Evolutionary conservation across 805 yeast genomes (phyloP), one percentile per base, ranked within the genome.

Genomic region (Kurtzmaniella fragi): DNA sequence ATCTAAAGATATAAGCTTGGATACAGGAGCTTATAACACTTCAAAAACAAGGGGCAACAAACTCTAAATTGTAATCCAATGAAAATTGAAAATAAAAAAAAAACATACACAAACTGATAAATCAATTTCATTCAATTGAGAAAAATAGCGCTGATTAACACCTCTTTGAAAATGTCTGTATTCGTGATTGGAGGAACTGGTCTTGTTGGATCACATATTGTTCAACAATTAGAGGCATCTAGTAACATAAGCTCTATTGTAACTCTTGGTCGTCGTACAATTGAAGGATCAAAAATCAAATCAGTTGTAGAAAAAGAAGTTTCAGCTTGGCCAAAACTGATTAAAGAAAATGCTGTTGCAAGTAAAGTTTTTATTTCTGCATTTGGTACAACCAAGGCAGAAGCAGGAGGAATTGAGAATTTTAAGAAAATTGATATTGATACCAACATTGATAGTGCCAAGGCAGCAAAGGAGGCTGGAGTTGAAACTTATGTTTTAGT

Each of bases 371-470:
- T 82, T 40, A 75, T 84, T 46, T 76, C 86, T 2, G 79, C 81
- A 0, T 73, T 89, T 47, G 95, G 90, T 5, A 84, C 95, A 5
- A 86, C 95, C 1, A 71, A 75, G 38, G 81, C 74, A 2, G 70
- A 62, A 25, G 95, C 88, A 4, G 95, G 95, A 13, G 71, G 84
- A 1, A 62, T 78, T n/a, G 85, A 75, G 17, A 73, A 77, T 17
- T 93, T 85, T 61, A 70, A 73, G 47, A 69, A 71, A 49, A 79
- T 89, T 48, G 96, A 89, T 53, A 76, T 80, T 48, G 95, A 84
- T 40, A 65, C 82, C 49, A 87, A 86, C 53, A 56, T 75, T 31
- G 77, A 70, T 30, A 62, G 82, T 28, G 95, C 95, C 4, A 74
- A 77, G 48, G 82, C 81, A 5, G 95, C 95, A 1, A 82, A 77